Base-by-base conservation (phyloP, 2,329 filamentous ascomycete genomes). In the Fusarium beomiforme region DNA sequence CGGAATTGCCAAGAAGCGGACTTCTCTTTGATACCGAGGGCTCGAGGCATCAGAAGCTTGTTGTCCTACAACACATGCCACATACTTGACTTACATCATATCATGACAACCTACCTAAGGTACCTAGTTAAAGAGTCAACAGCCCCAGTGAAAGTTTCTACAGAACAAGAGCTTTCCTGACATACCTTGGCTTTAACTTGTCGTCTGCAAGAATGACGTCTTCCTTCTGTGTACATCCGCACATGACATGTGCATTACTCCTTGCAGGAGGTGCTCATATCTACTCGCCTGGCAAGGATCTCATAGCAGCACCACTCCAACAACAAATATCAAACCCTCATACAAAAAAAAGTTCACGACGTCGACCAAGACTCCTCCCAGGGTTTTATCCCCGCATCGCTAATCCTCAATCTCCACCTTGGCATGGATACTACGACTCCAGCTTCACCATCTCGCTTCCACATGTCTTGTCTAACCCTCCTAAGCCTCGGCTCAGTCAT, bases 371-470 rank as follows among this genome's bases (percentile, higher is more conserved):
- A 61, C 34, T 39, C 39, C 43, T 36, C 53, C 55, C 39, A 58
- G 56, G 56, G 53, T 50, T 14, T 56, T 44, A 56, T 60, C 56
- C 59, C 70, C 70, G 54, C 62, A 71, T 51, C 34, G 56, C 50
- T 46, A 57, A 67, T 61, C 37, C 57, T 44, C 56, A 58, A 68
- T 73, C 62, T 68, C 58, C 69, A 72, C 56, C 36, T 39, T 49
- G 14, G 34, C 50, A 19, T 41, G 33, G 34, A 29, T 53, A 29
- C 19, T 19, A 36, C 24, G 39, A 39, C 53, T 56, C 47, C 49
- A 57, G 57, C 36, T 56, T 60, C 17, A 49, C 37, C 56, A 43
- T 53, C 49, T 31, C 46, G 26, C 41, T 72, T 47, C 47, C 69
- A 72, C 69, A 46, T 70, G 66, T 54, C 54, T 67, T 24, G 26